Base-by-base conservation (phyloP, 2,329 filamentous ascomycete species). In the Berkeleyomyces basicola region DNA sequence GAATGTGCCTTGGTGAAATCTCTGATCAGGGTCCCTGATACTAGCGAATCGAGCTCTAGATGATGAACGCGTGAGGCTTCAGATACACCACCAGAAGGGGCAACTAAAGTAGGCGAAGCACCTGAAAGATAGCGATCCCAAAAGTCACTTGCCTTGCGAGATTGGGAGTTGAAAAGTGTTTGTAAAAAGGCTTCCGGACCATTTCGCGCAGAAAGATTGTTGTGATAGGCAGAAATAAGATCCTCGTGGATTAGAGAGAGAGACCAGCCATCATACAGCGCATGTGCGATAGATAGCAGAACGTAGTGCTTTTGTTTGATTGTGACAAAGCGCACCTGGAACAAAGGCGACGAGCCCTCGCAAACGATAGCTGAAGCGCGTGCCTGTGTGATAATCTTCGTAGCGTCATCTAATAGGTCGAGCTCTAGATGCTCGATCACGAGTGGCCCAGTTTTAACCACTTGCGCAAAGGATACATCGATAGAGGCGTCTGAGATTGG, bases 241-340 rank as follows among this genome's bases (percentile, higher is more conserved):
- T 93, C 84, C 51, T 79, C 75, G 67, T 93, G 89, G 1, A 96
- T 72, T 14, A 95, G 74, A 3, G 78, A 76, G 10, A 96, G 78
- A 2, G 90, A 95, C 82, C 85, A 90, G 0, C 91, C 91, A 69
- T 96, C 91, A 67, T 96, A 96, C 23, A 96, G 77, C 1, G 90
- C 89, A 72, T 96, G 91, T 0, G 90, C 81, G 46, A 96, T 83
- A 0, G 89, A 91, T 0, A 96, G 70, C 3, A 85, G 69, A 1
- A 85, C 66, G 62, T 78, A 81, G 3, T 64, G 72, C 43, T 68
- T 69, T 11, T 64, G 67, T 2, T 65, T 72, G 0, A 71, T 69
- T 4, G 65, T 68, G 2, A 72, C 72, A 61, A 82, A 72, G 0
- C 70, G 72, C 0, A 85, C 68, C 61, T 82, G 80, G 5, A 85